A percentile compares a stretch with the other conserved stretches of the same genome.
Evolutionary conservation across 1,139 yeast genomes (phyloP).

Genomic region (Trichomonascaceae sp.): DNA sequence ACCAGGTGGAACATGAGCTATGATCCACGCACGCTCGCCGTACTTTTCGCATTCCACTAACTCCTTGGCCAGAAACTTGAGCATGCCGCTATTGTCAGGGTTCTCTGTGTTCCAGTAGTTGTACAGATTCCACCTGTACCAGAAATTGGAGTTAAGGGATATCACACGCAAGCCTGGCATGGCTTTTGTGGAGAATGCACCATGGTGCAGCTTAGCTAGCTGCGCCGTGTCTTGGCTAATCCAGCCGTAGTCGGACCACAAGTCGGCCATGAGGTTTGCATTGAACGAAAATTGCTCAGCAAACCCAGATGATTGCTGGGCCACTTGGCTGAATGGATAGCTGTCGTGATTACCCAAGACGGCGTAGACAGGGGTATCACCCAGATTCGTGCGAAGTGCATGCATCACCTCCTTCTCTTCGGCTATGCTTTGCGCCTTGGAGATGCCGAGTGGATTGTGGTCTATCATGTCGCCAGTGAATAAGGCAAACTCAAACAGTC

Average conservation of each 20-base stretch:
- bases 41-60: slow-evolving; percentile 42
- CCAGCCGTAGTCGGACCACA: slow-evolving; percentile 34
- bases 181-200: slow-evolving; percentile 50
- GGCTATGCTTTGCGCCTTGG: slow-evolving; percentile 31
- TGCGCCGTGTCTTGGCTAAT: slow-evolving; percentile 13
- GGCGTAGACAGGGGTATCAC: slow-evolving; percentile 46
- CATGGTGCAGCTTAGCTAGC: slow-evolving; percentile 34
- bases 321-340: slow-evolving; percentile 58
- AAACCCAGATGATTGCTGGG: slow-evolving; percentile 39
- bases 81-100: slow-evolving; percentile 52
- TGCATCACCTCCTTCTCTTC: slow-evolving; percentile 41
- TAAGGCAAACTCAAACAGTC: slow-evolving; percentile 34
- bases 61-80: slow-evolving; percentile 50
- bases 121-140: slow-evolving; percentile 53
- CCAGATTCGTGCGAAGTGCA: slow-evolving; percentile 42
- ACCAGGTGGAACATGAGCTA: slow-evolving; percentile 55
- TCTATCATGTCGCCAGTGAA: slow-evolving; percentile 58
- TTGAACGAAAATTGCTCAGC: slow-evolving; percentile 45
- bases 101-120: slow-evolving; percentile 42
- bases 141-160: slow-evolving; percentile 53
- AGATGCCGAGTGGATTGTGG: slow-evolving; percentile 35
- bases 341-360: slow-evolving; percentile 64
- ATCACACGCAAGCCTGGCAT: slow-evolving; percentile 46
- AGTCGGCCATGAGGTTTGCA: slow-evolving; percentile 42
- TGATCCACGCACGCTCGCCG: slow-evolving; percentile 56